Evolutionary conservation across 495 filamentous ascomycete species (phyloP).

Genomic region (Daldinia loculata): DNA sequence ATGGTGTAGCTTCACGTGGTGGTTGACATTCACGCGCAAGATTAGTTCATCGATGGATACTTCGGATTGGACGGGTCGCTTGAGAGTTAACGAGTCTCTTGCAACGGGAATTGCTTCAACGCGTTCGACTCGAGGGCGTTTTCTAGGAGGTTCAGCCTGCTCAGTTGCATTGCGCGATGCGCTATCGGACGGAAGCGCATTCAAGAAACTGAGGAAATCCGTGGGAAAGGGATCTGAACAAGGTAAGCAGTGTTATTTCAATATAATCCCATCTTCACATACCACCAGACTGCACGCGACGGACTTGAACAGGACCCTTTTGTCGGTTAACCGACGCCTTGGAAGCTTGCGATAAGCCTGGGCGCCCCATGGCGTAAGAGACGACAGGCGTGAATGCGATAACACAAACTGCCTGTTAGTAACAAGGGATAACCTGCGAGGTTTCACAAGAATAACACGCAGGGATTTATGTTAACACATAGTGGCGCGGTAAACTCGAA

Average conservation of each 20-base stretch:
- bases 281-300: constrained; percentile 8
- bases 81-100: constrained; percentile 4
- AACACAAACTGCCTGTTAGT: background rate
- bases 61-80: background rate
- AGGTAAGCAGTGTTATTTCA: constrained; percentile 6
- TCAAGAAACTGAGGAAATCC: constrained; percentile 30
- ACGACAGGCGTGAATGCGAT: background rate
- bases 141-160: constrained; percentile 16
- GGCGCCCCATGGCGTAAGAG: constrained; percentile 12
- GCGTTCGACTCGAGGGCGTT: constrained; percentile 19
- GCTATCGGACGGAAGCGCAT: constrained; percentile 8
- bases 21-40: constrained; percentile 11
- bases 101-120: constrained; percentile 26
- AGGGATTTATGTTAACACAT: background rate
- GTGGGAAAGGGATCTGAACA: constrained; percentile 38
- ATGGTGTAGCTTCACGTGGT: constrained; percentile 6
- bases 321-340: background rate
- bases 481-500: background rate
- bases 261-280: background rate
- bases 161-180: background rate
- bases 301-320: background rate
- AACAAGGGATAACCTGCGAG: background rate
- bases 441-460: background rate
- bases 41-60: background rate
- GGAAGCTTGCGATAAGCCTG: background rate